Evolutionary conservation across 140 eudicot species (phyloP).

Genomic region (Anethum foeniculum): DNA sequence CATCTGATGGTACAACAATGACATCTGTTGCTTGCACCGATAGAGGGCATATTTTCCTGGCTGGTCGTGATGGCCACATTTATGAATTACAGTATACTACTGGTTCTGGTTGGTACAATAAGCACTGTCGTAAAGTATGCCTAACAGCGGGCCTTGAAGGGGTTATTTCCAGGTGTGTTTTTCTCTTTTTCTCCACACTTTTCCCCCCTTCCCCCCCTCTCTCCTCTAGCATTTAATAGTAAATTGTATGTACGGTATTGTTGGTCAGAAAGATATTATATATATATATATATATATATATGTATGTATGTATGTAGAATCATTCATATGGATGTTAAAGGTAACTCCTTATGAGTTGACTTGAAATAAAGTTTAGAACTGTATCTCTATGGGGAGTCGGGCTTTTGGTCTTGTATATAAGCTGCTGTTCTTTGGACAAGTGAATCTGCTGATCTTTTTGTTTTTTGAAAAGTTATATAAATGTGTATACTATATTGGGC

Average conservation of each 20-base stretch:
- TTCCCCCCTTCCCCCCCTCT: too few species aligned
- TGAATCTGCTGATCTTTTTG: neutral
- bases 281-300: too few species aligned
- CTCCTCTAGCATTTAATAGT: neutral
- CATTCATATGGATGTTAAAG: neutral
- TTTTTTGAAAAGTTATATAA: too few species aligned
- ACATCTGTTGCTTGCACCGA: conserved; percentile 90
- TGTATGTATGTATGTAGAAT: neutral
- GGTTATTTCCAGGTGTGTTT: conserved; percentile 71
- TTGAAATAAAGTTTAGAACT: neutral
- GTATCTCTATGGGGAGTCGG: neutral
- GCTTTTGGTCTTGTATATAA: neutral
- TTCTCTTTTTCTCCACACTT: neutral
- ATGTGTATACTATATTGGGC: too few species aligned
- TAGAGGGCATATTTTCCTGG: conserved; percentile 70
- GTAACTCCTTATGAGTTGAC: neutral
- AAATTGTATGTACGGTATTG: neutral
- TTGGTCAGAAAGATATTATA: neutral
- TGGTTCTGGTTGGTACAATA: conserved; percentile 91
- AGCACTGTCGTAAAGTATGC: conserved; percentile 89
- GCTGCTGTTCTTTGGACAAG: neutral
- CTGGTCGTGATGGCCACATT: conserved; percentile 98
- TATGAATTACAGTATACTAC: conserved; percentile 82
- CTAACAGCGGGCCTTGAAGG: conserved; percentile 82
- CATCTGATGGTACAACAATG: conserved; percentile 98